Evolutionary conservation across 805 yeast genomes (phyloP).

Genomic region (Spathaspora hagerdaliae): DNA sequence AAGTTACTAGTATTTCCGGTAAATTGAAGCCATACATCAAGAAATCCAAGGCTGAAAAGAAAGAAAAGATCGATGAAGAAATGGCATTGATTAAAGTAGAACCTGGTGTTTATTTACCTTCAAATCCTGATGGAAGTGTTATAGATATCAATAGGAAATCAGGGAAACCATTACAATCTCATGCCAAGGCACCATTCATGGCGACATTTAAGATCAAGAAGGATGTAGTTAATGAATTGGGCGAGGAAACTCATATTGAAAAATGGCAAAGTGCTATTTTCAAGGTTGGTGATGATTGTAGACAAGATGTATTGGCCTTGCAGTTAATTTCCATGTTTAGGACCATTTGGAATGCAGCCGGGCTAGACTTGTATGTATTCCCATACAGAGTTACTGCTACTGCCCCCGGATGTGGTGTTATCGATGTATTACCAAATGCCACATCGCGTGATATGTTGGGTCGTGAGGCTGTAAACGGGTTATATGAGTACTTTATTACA

Average conservation of each 20-base stretch:
- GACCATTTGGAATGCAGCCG: constrained; percentile 82
- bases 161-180: constrained; percentile 94
- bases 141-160: constrained; percentile 87
- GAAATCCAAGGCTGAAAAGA: constrained; percentile 93
- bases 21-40: constrained; percentile 92
- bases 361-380: constrained; percentile 85
- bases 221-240: constrained; percentile 44
- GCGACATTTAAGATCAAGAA: constrained; percentile 86
- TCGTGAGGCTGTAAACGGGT: constrained; percentile 96
- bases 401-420: constrained; percentile 98
- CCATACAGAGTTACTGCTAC: constrained; percentile 97
- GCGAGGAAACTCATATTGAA: constrained; percentile 44
- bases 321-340: constrained; percentile 90
- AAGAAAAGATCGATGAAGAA: constrained; percentile 92
- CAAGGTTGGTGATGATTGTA: constrained; percentile 98
- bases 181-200: constrained; percentile 98
- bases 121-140: constrained; percentile 94
- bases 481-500: constrained; percentile 85
- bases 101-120: constrained; percentile 83
- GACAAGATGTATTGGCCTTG: constrained; percentile 93
- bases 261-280: constrained; percentile 94
- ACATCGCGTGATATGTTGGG: constrained; percentile 98
- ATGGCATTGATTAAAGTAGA: constrained; percentile 50
- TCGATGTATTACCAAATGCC: constrained; percentile 94
- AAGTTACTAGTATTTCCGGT: constrained; percentile 91